phyloP scores from a whole-genome alignment of 192 early-diverging fungal species.

The Neocallimastix lanati region DNA sequence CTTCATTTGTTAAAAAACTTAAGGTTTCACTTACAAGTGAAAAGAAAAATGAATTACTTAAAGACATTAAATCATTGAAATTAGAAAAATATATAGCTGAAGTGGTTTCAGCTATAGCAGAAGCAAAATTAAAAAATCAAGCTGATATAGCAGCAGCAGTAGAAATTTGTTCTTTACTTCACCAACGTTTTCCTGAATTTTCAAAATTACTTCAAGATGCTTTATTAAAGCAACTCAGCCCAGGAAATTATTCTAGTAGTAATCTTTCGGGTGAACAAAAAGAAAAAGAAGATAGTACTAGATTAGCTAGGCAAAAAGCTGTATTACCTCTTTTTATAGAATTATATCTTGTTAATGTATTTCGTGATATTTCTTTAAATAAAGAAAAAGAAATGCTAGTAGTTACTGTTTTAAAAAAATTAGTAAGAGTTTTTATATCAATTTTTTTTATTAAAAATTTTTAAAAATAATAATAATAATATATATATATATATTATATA shows the following conservation, averaged over 20 bases:
- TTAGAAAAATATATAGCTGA: constrained; percentile 96
- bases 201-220: constrained; percentile 41
- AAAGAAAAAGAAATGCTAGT: constrained; percentile 44
- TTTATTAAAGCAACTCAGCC: constrained; percentile 44
- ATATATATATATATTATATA: no score
- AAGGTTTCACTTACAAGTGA: constrained; percentile 41
- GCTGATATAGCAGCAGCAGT: constrained; percentile 63
- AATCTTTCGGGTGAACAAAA: constrained; percentile 52
- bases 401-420: constrained; percentile 13
- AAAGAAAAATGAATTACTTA: constrained; percentile 31
- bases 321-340: constrained; percentile 58
- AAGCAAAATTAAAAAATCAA: constrained; percentile 53
- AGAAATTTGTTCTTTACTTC: constrained; percentile 61
- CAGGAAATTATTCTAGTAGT: constrained; percentile 26
- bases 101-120: constrained; percentile 66
- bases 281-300: constrained; percentile 65
- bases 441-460: background rate
- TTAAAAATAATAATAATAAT: background rate
- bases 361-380: constrained; percentile 15
- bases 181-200: constrained; percentile 81
- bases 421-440: constrained; percentile 5
- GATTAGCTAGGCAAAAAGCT: constrained; percentile 44
- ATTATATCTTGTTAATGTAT: constrained; percentile 64
- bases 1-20: constrained; percentile 83
- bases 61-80: constrained; percentile 65